Conservation (phyloP, 1,284 basidiomycete species). For the Agaricales sp. region DNA sequence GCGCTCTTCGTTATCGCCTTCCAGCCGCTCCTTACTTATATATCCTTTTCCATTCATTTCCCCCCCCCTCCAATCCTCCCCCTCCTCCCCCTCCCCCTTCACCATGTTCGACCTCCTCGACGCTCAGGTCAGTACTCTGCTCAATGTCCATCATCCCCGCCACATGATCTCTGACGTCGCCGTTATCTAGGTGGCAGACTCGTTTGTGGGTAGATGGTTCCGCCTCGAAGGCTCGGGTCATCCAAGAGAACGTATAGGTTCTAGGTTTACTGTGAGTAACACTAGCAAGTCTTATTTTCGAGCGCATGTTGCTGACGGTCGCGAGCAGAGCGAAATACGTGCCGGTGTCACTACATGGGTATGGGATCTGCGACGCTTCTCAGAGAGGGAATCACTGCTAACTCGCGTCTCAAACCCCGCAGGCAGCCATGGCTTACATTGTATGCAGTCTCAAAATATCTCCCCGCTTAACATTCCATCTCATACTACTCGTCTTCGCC, state of each 20-base stretch:
- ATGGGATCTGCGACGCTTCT: conserved; percentile 23
- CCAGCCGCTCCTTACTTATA: too few relatives aligned
- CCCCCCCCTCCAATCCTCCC: too few relatives aligned
- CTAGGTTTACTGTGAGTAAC: conserved; percentile 57
- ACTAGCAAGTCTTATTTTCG: conserved; percentile 3
- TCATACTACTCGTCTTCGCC: conserved; percentile 15
- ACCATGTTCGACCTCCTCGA: conserved; percentile 25
- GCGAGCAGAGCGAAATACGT: conserved; percentile 61
- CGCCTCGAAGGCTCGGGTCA: conserved; percentile 77
- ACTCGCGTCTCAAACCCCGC: conserved; percentile 3
- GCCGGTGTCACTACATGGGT: conserved; percentile 80
- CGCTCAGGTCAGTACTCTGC: conserved; percentile 23
- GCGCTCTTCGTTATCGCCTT: too few relatives aligned
- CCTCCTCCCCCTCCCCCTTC: conserved; percentile 7
- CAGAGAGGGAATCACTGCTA: conserved; percentile 3
- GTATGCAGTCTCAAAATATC: conserved; percentile 22
- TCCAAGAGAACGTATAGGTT: conserved; percentile 62
- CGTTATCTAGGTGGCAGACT: conserved; percentile 39
- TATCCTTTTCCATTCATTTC: conserved; percentile 1
- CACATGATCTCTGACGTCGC: not conserved
- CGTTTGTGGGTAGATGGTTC: conserved; percentile 73
- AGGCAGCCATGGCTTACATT: conserved; percentile 66
- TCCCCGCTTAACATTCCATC: conserved; percentile 2
- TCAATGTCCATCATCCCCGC: not conserved
- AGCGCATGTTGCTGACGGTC: too few relatives aligned